Base-by-base conservation (phyloP, 2,329 filamentous ascomycete species). In the Penicillium sp. region DNA sequence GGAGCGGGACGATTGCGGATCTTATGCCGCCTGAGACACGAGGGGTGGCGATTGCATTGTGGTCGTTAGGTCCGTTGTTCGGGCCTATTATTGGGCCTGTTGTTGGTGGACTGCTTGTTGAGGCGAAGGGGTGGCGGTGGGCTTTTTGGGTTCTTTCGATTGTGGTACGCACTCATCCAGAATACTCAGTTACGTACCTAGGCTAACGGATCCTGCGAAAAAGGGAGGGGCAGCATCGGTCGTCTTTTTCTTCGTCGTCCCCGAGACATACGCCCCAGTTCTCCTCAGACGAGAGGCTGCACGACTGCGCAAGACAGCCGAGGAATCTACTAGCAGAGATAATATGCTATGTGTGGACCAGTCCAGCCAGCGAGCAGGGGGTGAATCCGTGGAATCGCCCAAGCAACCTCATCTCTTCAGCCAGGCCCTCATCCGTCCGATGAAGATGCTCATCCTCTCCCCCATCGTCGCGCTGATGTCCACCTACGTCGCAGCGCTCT, bases 401-500 rank as follows among this genome's bases (percentile, higher is more conserved):
- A 15, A 5, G 35, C 11, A 13, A 17, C 15, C 35, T 9, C 35
- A 13, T 41, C 35, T 11, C 11, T 13, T 41, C 35, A 11, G 11
- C 9, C 35, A 41, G 4, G 35, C 35, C 8, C 35, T 41, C 35
- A 15, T 46, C 17, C 54, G 45, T 29, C 61, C 44, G 17, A 58
- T 60, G 23, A 55, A 49, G 7, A 46, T 65, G 7, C 41, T 65
- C 17, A 26, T 57, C 46, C 47, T 38, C 29, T 63, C 63, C 15
- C 63, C 61, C 7, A 65, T 65, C n/a, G 60, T 65, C 3, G 41
- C 52, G 3, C 41, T 58, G 3, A 54, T 63, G 35, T 41, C 11
- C 93, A 88, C 93, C 59, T 90, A 93, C 67, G 86, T 73, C 48
- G 82, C 45, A 7, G 26, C 29, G 2, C 29, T 57, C 54, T 57